Conservation (phyloP, 2,329 filamentous ascomycete species). For the Colletotrichum sp. region DNA sequence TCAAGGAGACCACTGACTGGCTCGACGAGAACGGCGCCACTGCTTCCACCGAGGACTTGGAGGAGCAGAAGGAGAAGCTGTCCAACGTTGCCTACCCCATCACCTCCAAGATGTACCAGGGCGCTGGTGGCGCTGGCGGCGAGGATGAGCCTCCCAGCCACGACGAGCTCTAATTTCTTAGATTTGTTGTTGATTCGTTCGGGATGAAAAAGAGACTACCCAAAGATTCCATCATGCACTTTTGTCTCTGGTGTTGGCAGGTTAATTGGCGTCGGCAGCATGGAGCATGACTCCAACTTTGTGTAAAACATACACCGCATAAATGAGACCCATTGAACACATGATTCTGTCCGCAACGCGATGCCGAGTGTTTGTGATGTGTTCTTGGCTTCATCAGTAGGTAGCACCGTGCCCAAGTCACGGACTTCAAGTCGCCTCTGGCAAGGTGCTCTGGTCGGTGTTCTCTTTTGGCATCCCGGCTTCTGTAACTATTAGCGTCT, state of each 20-base stretch:
- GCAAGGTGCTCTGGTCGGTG: too few relatives aligned
- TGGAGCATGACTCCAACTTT: slow-evolving; percentile 19
- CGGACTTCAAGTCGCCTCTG: neutral
- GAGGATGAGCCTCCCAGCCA: slow-evolving; percentile 73
- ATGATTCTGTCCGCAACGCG: neutral
- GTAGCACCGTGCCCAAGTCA: rapidly evolving
- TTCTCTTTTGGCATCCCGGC: too few relatives aligned
- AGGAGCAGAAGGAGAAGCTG: slow-evolving; percentile 99
- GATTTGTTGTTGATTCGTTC: slow-evolving; percentile 22
- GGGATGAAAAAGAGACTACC: slow-evolving; percentile 21
- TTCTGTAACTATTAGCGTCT: too few relatives aligned
- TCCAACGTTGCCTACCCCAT: slow-evolving; percentile 97
- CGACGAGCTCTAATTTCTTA: slow-evolving; percentile 75
- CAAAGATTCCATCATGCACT: slow-evolving; percentile 19
- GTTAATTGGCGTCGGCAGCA: slow-evolving; percentile 24
- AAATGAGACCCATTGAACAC: slow-evolving; percentile 22
- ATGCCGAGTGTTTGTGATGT: neutral
- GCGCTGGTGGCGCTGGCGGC: slow-evolving; percentile 65
- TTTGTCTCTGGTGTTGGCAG: slow-evolving; percentile 23
- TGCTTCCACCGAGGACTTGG: slow-evolving; percentile 91
- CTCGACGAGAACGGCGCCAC: slow-evolving; percentile 91
- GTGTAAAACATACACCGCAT: slow-evolving; percentile 22
- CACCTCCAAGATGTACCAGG: slow-evolving; percentile 93
- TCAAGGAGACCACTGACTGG: slow-evolving; percentile 98
- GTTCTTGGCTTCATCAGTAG: neutral